Evolutionary conservation across 495 filamentous ascomycete species (phyloP).

Genomic region (Cercophora sp.): DNA sequence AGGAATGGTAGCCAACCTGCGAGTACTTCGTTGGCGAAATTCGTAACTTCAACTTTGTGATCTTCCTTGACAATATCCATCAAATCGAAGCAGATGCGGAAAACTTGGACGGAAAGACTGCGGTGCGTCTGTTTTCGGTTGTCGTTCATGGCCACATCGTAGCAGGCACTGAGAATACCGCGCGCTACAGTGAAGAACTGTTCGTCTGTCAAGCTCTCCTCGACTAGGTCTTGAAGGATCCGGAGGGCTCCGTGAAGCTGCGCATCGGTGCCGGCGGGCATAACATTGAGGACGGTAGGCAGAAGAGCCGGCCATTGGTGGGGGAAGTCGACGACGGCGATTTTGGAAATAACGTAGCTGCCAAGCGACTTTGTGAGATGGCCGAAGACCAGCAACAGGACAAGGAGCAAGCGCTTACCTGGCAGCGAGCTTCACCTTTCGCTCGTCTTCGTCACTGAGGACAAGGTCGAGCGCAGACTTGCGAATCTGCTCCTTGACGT

Average conservation of each 20-base stretch:
- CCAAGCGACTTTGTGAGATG: neutral
- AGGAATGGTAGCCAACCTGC: slow-evolving; percentile 86
- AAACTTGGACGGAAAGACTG: slow-evolving; percentile 80
- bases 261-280: slow-evolving; percentile 63
- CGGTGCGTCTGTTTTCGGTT: slow-evolving; percentile 68
- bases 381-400: neutral
- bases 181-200: slow-evolving; percentile 87
- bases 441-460: slow-evolving; percentile 68
- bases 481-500: slow-evolving; percentile 68
- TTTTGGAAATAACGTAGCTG: slow-evolving; percentile 90
- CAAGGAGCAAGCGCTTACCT: slow-evolving; percentile 49
- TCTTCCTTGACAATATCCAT: slow-evolving; percentile 94
- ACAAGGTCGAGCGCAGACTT: slow-evolving; percentile 67
- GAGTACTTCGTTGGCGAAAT: slow-evolving; percentile 82
- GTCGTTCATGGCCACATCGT: slow-evolving; percentile 73
- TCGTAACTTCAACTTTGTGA: slow-evolving; percentile 76
- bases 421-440: slow-evolving; percentile 79
- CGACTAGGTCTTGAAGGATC: slow-evolving; percentile 84
- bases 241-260: slow-evolving; percentile 86
- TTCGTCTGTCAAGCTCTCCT: slow-evolving; percentile 86
- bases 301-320: slow-evolving; percentile 88
- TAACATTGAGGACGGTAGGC: slow-evolving; percentile 70
- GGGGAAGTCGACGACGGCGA: slow-evolving; percentile 88
- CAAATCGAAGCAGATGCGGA: slow-evolving; percentile 86
- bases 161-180: slow-evolving; percentile 76